These are phyloP conservation scores for Globisporangium emineosum DNA, from an alignment of 352 stramenopile genomes.

Conservation along the genomic window DNA sequence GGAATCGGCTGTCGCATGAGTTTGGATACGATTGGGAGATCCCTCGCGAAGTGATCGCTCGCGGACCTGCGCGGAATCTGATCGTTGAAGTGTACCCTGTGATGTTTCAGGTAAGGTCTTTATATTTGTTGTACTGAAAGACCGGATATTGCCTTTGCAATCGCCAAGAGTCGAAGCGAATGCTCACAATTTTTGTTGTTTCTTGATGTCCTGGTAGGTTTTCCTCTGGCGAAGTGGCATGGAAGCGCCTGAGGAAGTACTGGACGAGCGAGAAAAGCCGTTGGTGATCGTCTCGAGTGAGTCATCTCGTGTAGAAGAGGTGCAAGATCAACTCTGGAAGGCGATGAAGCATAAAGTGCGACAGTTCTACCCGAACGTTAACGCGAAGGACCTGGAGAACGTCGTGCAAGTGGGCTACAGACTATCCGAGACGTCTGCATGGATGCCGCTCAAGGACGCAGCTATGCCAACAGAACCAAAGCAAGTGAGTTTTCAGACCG, in stretches of 20 bases:
- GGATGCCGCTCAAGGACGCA: constrained; percentile 37
- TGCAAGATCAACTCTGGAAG: constrained; percentile 45
- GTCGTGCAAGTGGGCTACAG: constrained; percentile 55
- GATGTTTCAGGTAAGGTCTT: constrained; percentile 44
- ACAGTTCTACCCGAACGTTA: constrained; percentile 40
- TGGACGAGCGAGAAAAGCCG: constrained; percentile 29
- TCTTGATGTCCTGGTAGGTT: constrained; percentile 22
- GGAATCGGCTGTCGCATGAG: constrained; percentile 56
- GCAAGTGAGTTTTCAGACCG: constrained; percentile 11
- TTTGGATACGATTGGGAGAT: constrained; percentile 79
- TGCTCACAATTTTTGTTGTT: background rate
- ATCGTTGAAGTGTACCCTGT: constrained; percentile 71
- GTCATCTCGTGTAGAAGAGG: constrained; percentile 32
- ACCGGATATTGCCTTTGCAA: background rate
- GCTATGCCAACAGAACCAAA: constrained; percentile 8
- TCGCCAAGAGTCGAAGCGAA: background rate
- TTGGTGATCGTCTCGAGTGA: constrained; percentile 42
- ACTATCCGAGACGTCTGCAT: constrained; percentile 31
- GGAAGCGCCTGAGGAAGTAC: constrained; percentile 22
- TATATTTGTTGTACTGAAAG: background rate
- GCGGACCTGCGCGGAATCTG: constrained; percentile 33
- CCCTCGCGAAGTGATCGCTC: constrained; percentile 46
- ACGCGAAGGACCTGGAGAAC: constrained; percentile 22
- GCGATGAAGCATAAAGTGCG: constrained; percentile 26
- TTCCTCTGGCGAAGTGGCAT: constrained; percentile 37